Evolutionary conservation across 106 monocot genomes (phyloP).

Genomic region (Dendrobium nobile): DNA sequence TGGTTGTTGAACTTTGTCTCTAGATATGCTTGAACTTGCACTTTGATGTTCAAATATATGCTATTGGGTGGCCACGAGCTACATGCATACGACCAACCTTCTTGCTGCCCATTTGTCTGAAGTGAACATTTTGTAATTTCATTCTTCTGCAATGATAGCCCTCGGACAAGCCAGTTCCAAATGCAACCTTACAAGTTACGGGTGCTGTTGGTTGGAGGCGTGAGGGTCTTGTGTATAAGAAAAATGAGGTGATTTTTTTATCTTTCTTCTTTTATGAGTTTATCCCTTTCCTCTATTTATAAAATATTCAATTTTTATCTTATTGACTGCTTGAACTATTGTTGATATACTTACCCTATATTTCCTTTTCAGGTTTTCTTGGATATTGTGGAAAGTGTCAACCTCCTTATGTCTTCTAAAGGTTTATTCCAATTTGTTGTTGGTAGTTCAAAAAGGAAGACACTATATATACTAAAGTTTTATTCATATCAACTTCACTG

Average conservation of each 20-base stretch:
- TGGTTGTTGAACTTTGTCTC: neutral
- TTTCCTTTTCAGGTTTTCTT: slow-evolving; percentile 69
- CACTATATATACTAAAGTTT: neutral
- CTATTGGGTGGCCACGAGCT: neutral
- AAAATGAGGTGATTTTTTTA: slow-evolving; percentile 73
- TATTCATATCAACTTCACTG: slow-evolving; percentile 3
- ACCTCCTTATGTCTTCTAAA: slow-evolving; percentile 99
- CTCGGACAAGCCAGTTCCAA: slow-evolving; percentile 80
- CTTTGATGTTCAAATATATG: neutral
- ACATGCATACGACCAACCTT: neutral
- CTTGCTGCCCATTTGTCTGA: neutral
- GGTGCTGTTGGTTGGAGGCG: slow-evolving; percentile 99
- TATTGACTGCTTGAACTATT: neutral
- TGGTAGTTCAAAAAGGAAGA: slow-evolving; percentile 1
- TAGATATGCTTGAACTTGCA: slow-evolving; percentile 8
- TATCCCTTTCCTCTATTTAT: neutral
- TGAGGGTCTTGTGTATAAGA: slow-evolving; percentile 95
- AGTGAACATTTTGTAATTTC: slow-evolving; percentile 8
- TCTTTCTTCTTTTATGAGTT: slow-evolving; percentile 1
- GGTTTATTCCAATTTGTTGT: slow-evolving; percentile 29
- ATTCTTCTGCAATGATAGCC: slow-evolving; percentile 35
- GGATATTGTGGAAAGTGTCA: slow-evolving; percentile 99
- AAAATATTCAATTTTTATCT: neutral
- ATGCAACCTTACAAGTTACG: slow-evolving; percentile 99
- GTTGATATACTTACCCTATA: neutral